phyloP scores from a whole-genome alignment of 1,284 basidiomycete genomes.

The Cutaneotrichosporon cutaneum region DNA sequence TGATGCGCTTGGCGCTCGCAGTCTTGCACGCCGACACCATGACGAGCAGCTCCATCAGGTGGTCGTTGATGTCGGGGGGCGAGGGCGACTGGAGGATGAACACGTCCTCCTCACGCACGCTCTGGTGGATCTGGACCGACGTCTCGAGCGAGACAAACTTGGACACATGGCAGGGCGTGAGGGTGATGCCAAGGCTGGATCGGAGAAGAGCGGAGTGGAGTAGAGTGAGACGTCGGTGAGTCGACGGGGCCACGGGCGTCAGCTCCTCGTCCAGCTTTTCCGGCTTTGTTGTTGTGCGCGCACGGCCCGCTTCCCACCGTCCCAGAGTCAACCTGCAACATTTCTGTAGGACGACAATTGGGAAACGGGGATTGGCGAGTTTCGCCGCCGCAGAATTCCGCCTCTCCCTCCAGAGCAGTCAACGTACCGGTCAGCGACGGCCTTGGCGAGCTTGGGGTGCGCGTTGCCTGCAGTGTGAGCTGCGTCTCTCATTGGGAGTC shows the following conservation, averaged over 20 bases:
- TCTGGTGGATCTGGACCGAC: conserved; percentile 87
- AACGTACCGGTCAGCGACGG: conserved; percentile 89
- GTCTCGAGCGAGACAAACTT: conserved; percentile 97
- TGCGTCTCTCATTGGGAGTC: conserved; percentile 35
- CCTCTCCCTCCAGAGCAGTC: background rate
- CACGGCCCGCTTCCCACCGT: background rate
- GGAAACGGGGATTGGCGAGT: background rate
- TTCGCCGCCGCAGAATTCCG: conserved; percentile 2
- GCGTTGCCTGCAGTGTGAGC: conserved; percentile 72
- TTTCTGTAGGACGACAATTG: background rate
- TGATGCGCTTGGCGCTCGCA: conserved; percentile 91
- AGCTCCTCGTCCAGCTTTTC: background rate
- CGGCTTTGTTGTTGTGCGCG: background rate
- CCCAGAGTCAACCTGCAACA: background rate
- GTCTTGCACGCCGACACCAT: conserved; percentile 83
- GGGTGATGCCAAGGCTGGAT: conserved; percentile 79
- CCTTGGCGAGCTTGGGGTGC: conserved; percentile 92
- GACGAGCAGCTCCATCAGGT: conserved; percentile 58
- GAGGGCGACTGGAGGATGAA: conserved; percentile 81
- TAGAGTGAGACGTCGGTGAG: conserved; percentile 5
- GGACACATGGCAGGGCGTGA: conserved; percentile 87
- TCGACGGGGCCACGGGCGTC: conserved; percentile 23
- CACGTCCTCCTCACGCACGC: conserved; percentile 94
- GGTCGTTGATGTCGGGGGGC: conserved; percentile 54
- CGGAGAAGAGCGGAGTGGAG: conserved; percentile 11